Conservation (phyloP, 2,329 filamentous ascomycete genomes). For the Neofusicoccum ribis region DNA sequence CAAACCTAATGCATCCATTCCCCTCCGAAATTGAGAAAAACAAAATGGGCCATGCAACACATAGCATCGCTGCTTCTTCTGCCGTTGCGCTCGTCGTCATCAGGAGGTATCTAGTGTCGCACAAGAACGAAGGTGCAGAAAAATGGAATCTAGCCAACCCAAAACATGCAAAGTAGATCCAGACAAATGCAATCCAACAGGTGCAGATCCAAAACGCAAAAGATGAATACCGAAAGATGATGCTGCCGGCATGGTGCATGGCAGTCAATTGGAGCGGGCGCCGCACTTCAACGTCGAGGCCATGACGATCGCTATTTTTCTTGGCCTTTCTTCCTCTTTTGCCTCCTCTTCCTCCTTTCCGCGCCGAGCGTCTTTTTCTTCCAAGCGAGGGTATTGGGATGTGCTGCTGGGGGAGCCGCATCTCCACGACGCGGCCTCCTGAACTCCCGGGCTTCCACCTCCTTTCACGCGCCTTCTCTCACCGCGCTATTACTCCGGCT, state of each 20-base stretch:
- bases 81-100: neutral
- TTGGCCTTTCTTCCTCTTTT: no score
- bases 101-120: neutral
- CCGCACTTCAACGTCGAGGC: no score
- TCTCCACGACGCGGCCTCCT: neutral
- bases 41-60: neutral
- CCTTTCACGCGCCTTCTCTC: neutral
- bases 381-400: no score
- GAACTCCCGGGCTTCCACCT: neutral
- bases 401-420: no score
- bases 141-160: neutral
- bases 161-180: neutral
- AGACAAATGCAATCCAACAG: neutral
- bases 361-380: no score
- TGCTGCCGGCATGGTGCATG: no score
- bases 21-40: neutral
- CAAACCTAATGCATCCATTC: neutral
- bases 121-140: neutral
- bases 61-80: neutral
- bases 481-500: constrained; percentile 33
- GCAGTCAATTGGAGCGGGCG: no score
- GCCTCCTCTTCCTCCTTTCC: no score
- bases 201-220: no score
- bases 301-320: no score
- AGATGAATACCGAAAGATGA: no score